phyloP scores from a whole-genome alignment of 2,329 filamentous ascomycete genomes.

The Stemphylium vesicarium region DNA sequence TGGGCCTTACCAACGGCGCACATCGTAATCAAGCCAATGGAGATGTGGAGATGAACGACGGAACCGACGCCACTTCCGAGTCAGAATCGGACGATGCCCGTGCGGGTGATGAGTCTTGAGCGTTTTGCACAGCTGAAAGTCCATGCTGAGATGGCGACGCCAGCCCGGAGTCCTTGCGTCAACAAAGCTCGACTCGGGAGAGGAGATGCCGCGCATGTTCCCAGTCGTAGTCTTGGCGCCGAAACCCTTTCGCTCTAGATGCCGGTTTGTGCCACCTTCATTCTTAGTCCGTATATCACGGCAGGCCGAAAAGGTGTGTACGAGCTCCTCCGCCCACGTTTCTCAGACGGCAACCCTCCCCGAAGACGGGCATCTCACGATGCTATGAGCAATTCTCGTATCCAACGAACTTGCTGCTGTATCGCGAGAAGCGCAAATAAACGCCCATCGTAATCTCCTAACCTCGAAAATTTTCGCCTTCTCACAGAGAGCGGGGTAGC shows the following conservation, averaged over 20 bases:
- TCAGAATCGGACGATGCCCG: constrained; percentile 25
- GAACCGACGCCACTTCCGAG: constrained; percentile 23
- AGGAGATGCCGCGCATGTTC: constrained; percentile 11
- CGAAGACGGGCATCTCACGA: neutral
- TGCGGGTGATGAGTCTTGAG: constrained; percentile 18
- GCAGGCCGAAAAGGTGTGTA: neutral
- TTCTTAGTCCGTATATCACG: constrained; percentile 20
- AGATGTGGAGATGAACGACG: constrained; percentile 43
- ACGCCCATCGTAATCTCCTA: neutral
- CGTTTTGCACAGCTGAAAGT: neutral
- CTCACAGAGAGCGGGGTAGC: constrained; percentile 12
- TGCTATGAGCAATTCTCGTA: neutral
- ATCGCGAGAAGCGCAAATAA: neutral
- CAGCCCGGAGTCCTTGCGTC: neutral
- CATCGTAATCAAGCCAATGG: constrained; percentile 10
- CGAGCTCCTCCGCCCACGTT: neutral
- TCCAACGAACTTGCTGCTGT: neutral
- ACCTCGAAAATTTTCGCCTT: constrained; percentile 2
- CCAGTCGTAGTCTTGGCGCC: constrained; percentile 1
- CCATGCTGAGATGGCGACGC: neutral
- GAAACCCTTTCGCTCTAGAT: constrained; percentile 1
- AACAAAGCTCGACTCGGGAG: constrained; percentile 9
- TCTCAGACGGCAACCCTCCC: neutral
- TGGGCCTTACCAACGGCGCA: constrained; percentile 27
- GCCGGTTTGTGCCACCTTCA: constrained; percentile 16